Evolutionary conservation across 139 green algal genomes (phyloP).

Genomic region (Chlamydomonas asymmetrica): DNA sequence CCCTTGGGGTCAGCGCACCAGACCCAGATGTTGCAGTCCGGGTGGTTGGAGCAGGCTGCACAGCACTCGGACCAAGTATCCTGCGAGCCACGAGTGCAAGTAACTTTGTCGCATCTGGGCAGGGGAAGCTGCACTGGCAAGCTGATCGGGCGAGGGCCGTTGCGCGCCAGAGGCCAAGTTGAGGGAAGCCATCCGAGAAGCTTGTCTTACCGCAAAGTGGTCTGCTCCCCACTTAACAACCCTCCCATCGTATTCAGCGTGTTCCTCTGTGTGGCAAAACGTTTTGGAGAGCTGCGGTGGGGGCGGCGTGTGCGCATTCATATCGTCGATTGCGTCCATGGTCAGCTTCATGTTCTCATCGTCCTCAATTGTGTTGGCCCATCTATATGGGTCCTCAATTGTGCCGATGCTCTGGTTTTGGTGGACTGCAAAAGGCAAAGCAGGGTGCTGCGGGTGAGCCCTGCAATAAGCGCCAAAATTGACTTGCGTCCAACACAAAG

Average conservation of each 20-base stretch:
- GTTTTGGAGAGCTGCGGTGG: slow-evolving; percentile 3
- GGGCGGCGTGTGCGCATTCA: slow-evolving; percentile 19
- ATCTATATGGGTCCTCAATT: background rate
- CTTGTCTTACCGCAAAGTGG: slow-evolving; percentile 28
- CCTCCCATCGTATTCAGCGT: slow-evolving; percentile 35
- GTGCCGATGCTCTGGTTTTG: background rate
- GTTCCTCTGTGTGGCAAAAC: slow-evolving; percentile 30
- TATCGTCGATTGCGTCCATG: slow-evolving; percentile 17
- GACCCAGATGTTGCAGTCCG: slow-evolving; percentile 54
- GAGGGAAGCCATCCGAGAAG: background rate
- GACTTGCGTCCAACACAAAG: no score
- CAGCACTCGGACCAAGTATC: slow-evolving; percentile 37
- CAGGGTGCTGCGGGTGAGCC: no score
- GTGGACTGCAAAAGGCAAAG: slow-evolving; percentile 17
- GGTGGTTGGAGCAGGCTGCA: slow-evolving; percentile 24
- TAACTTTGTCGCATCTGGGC: background rate
- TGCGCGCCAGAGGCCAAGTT: background rate
- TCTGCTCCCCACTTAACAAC: slow-evolving; percentile 43
- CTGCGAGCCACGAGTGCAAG: no score
- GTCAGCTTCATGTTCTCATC: slow-evolving; percentile 20
- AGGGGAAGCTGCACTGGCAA: background rate
- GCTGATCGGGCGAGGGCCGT: no score
- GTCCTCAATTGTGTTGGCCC: slow-evolving; percentile 22
- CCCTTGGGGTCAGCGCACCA: slow-evolving; percentile 39
- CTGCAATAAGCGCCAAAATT: no score